Percentiles rank a stretch among this genome's conserved stretches.
phyloP scores from a whole-genome alignment of 495 filamentous ascomycete species.

The Hypoxylon cercidicola region DNA sequence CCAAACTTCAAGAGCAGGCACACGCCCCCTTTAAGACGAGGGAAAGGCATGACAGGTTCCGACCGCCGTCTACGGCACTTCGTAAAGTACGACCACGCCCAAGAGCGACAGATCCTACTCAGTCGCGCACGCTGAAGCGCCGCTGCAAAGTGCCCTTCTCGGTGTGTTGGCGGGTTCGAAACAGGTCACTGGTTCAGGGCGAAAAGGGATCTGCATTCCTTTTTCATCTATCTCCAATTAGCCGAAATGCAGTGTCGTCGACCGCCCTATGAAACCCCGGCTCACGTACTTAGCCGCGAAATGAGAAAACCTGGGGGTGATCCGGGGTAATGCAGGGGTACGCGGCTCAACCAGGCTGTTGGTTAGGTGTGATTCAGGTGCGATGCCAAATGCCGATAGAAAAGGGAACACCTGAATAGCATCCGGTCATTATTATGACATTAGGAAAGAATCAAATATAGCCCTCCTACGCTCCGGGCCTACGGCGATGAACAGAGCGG shows the following conservation, averaged over 20 bases:
- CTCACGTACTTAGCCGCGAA: constrained; percentile 38
- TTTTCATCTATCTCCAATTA: constrained; percentile 36
- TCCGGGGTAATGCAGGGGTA: constrained; percentile 14
- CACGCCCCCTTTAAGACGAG: constrained; percentile 22
- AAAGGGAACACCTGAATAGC: too few species aligned
- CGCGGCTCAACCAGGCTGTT: constrained; percentile 32
- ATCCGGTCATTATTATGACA: constrained; percentile 9
- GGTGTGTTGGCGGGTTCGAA: constrained; percentile 19
- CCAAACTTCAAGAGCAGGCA: constrained; percentile 6
- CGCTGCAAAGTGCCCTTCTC: constrained; percentile 28
- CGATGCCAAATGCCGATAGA: constrained; percentile 7
- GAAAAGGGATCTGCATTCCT: constrained; percentile 22
- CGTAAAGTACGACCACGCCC: not conserved
- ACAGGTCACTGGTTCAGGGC: constrained; percentile 6
- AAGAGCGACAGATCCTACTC: constrained; percentile 12
- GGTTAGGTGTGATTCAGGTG: constrained; percentile 17
- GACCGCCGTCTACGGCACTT: constrained; percentile 1
- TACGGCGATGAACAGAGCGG: constrained; percentile 24
- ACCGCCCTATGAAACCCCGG: constrained; percentile 17
- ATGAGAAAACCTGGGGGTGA: constrained; percentile 35
- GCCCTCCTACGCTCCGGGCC: constrained; percentile 18
- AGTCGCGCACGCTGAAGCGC: constrained; percentile 28
- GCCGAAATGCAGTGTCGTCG: constrained; percentile 28
- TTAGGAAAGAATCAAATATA: not conserved
- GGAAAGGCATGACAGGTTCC: not conserved